Evolutionary conservation across 352 stramenopile genomes (phyloP).

Genomic region (Phytopythium kandeliae): DNA sequence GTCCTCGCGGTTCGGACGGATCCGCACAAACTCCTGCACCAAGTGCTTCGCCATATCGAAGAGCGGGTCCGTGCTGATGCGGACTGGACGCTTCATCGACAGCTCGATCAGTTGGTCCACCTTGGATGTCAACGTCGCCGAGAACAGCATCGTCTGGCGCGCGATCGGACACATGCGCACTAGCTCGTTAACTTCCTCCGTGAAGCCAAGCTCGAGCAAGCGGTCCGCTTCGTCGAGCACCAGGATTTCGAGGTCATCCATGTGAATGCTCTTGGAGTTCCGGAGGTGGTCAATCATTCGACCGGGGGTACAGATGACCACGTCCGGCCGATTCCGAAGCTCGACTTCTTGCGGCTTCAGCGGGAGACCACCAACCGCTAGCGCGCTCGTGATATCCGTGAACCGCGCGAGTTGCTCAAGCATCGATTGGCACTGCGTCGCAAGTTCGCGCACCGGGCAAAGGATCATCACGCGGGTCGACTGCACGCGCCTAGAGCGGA

Average conservation of each 20-base stretch:
- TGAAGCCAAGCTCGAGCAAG: slow-evolving; percentile 97
- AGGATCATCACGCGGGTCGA: slow-evolving; percentile 96
- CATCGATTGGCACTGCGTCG: slow-evolving; percentile 95
- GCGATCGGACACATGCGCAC: slow-evolving; percentile 93
- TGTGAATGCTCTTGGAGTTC: slow-evolving; percentile 95
- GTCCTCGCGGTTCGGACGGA: slow-evolving; percentile 86
- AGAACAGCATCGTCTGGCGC: slow-evolving; percentile 99
- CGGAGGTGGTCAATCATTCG: slow-evolving; percentile 97
- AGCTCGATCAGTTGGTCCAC: slow-evolving; percentile 96
- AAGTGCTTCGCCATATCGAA: slow-evolving; percentile 95
- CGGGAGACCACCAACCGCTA: slow-evolving; percentile 93
- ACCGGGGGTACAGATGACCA: slow-evolving; percentile 98
- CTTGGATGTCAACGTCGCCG: slow-evolving; percentile 97
- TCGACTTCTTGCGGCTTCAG: slow-evolving; percentile 93
- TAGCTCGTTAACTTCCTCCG: slow-evolving; percentile 95
- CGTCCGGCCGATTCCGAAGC: slow-evolving; percentile 92
- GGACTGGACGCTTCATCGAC: slow-evolving; percentile 95
- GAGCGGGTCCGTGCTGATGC: slow-evolving; percentile 91
- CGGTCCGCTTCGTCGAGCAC: slow-evolving; percentile 94
- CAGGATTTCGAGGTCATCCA: slow-evolving; percentile 98
- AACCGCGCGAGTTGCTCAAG: slow-evolving; percentile 94
- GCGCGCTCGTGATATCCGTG: slow-evolving; percentile 90
- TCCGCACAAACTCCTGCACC: slow-evolving; percentile 98
- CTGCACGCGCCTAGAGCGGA: slow-evolving; percentile 81
- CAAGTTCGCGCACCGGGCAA: slow-evolving; percentile 96